phyloP scores from a whole-genome alignment of 2,329 filamentous ascomycete genomes.

The Colletotrichum abscissum region DNA sequence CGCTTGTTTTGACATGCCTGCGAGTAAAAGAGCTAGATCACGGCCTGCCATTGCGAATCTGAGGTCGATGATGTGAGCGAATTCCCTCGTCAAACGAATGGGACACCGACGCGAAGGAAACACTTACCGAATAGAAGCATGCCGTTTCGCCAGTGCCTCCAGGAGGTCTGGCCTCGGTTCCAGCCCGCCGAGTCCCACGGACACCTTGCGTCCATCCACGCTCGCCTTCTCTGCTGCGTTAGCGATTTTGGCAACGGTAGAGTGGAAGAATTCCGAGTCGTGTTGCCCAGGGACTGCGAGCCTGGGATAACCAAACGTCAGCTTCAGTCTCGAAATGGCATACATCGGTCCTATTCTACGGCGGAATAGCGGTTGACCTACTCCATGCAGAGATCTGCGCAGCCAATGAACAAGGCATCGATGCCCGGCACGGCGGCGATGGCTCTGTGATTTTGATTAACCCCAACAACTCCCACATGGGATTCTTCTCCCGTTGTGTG shows the following conservation, averaged over 20 bases:
- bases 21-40: slow-evolving; percentile 7
- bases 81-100: no score
- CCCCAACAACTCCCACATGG: no score
- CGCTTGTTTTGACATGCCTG: slow-evolving; percentile 21
- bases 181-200: slow-evolving; percentile 15
- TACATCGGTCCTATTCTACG: no score
- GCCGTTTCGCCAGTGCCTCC: slow-evolving; percentile 2
- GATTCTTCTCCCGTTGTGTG: no score
- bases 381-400: slow-evolving; percentile 29
- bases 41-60: slow-evolving; percentile 25
- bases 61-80: no score
- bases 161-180: slow-evolving; percentile 25
- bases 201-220: slow-evolving; percentile 12
- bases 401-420: slow-evolving; percentile 21
- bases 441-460: neutral
- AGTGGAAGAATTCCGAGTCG: slow-evolving; percentile 11
- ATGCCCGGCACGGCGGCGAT: slow-evolving; percentile 17
- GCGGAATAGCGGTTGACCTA: neutral
- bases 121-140: slow-evolving; percentile 8
- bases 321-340: neutral
- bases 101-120: neutral
- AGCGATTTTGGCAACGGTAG: slow-evolving; percentile 10
- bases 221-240: slow-evolving; percentile 19
- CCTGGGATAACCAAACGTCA: neutral
- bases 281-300: slow-evolving; percentile 17